Percentiles rank a stretch among this genome's conserved stretches.
Evolutionary conservation across 768 basidiomycete genomes (phyloP).

Genomic region (Mrakia frigida): DNA sequence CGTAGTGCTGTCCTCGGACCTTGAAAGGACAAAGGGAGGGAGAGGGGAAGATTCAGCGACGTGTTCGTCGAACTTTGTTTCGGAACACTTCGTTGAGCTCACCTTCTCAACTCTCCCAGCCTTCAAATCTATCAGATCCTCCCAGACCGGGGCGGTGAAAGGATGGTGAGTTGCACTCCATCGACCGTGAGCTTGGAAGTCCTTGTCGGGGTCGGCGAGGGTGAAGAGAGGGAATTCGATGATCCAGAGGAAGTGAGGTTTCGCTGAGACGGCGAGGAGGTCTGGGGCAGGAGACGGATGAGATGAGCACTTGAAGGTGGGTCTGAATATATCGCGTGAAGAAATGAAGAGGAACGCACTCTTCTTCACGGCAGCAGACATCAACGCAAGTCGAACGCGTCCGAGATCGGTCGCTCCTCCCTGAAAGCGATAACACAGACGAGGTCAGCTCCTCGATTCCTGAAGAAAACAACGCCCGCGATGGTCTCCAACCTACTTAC

Average conservation of each 20-base stretch:
- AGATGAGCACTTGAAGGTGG: neutral
- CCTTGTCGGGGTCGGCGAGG: constrained; percentile 78
- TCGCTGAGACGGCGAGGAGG: constrained; percentile 53
- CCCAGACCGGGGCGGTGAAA: constrained; percentile 90
- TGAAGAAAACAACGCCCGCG: neutral
- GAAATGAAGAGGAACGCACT: too few species aligned
- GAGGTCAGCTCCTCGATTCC: constrained; percentile 9
- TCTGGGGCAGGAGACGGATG: constrained; percentile 48
- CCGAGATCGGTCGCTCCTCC: constrained; percentile 83
- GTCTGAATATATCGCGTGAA: too few species aligned
- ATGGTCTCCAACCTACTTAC: too few species aligned
- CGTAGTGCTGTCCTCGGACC: constrained; percentile 83
- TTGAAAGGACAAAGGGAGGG: neutral
- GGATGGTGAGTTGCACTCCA: constrained; percentile 94
- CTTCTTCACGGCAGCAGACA: constrained; percentile 59
- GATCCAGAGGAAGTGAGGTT: constrained; percentile 86
- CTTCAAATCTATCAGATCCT: constrained; percentile 75
- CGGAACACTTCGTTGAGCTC: neutral
- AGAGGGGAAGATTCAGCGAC: neutral
- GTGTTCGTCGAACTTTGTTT: too few species aligned
- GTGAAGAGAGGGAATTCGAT: constrained; percentile 94
- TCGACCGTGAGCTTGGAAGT: constrained; percentile 72
- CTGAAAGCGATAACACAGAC: constrained; percentile 46
- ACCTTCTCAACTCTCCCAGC: constrained; percentile 66
- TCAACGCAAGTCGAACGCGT: constrained; percentile 57